Conservation (phyloP, 345 rosid species). For the Aurinia saxatilis region DNA sequence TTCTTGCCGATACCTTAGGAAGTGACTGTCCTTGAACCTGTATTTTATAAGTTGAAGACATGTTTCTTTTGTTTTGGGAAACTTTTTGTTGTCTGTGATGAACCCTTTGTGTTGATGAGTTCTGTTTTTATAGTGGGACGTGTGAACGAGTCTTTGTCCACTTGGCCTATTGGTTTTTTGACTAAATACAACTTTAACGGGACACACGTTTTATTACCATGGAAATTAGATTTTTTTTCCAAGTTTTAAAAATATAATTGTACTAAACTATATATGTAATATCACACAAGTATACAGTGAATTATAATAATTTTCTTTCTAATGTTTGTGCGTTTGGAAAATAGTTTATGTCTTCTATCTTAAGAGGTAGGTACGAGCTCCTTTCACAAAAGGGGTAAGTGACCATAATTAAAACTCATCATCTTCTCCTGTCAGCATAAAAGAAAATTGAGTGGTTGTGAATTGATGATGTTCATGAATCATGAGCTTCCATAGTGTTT, state of each 20-base stretch:
- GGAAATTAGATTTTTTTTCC: too few species aligned
- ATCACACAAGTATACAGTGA: too few species aligned
- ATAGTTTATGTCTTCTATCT: too few species aligned
- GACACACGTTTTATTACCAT: too few species aligned
- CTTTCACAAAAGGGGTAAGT: too few species aligned
- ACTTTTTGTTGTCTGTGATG: background rate
- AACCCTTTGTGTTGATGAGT: background rate
- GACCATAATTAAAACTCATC: too few species aligned
- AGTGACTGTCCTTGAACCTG: background rate
- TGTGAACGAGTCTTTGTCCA: background rate
- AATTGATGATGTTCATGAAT: background rate
- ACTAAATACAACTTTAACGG: background rate
- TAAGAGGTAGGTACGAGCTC: too few species aligned
- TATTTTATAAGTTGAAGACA: slow-evolving; percentile 18
- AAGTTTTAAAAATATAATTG: too few species aligned
- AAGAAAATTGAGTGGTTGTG: background rate
- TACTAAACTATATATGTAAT: too few species aligned
- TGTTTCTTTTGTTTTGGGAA: background rate
- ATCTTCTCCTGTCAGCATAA: background rate
- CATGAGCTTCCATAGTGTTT: background rate
- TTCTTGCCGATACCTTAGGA: slow-evolving; percentile 2
- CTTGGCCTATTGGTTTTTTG: background rate
- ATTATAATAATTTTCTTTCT: too few species aligned
- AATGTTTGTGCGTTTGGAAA: too few species aligned
- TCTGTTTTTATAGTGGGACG: background rate